Conservation (phyloP, 257 asterid genomes). For the Solanum boliviense region DNA sequence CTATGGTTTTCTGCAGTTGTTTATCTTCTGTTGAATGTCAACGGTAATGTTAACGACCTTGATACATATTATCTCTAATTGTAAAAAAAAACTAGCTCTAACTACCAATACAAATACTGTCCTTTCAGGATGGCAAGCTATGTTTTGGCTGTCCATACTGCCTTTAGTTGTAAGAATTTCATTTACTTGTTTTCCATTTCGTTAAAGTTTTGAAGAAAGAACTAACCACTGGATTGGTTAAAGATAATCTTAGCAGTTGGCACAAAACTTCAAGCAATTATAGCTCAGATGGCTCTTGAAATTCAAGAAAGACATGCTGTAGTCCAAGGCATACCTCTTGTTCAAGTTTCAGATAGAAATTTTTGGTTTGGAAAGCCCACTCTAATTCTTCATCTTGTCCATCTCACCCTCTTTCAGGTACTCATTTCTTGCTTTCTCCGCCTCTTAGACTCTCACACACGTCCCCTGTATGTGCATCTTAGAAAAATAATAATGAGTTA, state of each 20-base stretch:
- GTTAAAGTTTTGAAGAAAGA: not conserved
- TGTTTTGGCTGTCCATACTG: slow-evolving; percentile 55
- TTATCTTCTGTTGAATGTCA: slow-evolving; percentile 64
- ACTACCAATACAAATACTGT: not conserved
- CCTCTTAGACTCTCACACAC: not conserved
- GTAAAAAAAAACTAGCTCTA: not conserved
- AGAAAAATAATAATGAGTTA: not conserved
- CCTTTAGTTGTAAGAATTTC: slow-evolving; percentile 4
- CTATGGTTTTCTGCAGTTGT: slow-evolving; percentile 67
- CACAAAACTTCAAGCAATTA: slow-evolving; percentile 88
- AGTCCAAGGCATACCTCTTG: slow-evolving; percentile 93
- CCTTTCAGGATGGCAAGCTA: slow-evolving; percentile 57
- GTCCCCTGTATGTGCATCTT: not conserved
- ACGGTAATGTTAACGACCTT: slow-evolving; percentile 21
- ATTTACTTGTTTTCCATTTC: not conserved
- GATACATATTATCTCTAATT: not conserved
- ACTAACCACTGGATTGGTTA: slow-evolving; percentile 29
- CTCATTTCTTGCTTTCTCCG: not conserved
- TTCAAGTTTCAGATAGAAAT: slow-evolving; percentile 78
- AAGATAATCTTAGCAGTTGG: slow-evolving; percentile 86
- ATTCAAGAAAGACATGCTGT: slow-evolving; percentile 93
- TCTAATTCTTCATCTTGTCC: slow-evolving; percentile 57
- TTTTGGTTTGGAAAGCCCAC: slow-evolving; percentile 81
- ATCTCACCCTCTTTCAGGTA: slow-evolving; percentile 88
- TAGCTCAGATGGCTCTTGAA: slow-evolving; percentile 85